These are phyloP conservation scores for Termitomyces sp. DNA, from an alignment of 768 basidiomycete species.

Conservation along the genomic window DNA sequence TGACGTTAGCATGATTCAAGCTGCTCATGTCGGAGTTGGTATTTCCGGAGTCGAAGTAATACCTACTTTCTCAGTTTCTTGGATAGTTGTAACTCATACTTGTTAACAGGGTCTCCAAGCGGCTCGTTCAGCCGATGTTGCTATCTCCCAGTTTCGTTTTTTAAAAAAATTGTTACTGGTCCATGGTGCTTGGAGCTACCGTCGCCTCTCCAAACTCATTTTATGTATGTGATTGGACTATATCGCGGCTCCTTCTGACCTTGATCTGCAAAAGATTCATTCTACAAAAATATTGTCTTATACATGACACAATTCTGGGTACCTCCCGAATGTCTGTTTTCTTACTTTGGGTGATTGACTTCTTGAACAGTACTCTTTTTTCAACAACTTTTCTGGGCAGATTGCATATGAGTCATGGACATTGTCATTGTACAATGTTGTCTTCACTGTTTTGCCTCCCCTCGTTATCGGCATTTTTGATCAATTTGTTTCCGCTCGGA, in stretches of 20 bases:
- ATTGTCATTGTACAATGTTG: constrained; percentile 91
- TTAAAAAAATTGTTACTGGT: constrained; percentile 93
- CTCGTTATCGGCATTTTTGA: constrained; percentile 98
- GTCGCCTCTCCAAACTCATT: constrained; percentile 89
- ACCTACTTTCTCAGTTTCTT: not conserved
- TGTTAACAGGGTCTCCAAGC: constrained; percentile 84
- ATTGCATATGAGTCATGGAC: constrained; percentile 99
- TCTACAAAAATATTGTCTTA: constrained; percentile 98
- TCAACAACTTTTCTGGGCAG: constrained; percentile 99
- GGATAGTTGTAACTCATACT: not conserved
- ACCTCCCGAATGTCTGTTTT: constrained; percentile 7
- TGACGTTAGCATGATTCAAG: constrained; percentile 99
- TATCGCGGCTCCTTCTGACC: constrained; percentile 2
- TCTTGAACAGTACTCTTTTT: constrained; percentile 82
- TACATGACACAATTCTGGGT: constrained; percentile 99
- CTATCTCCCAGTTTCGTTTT: constrained; percentile 96
- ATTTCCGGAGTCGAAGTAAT: constrained; percentile 93
- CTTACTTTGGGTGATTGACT: not conserved
- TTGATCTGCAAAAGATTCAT: constrained; percentile 59
- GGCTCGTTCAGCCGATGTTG: constrained; percentile 93
- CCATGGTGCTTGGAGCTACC: constrained; percentile 99
- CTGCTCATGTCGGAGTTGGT: constrained; percentile 95
- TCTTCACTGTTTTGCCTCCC: constrained; percentile 94
- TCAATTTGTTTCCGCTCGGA: constrained; percentile 95
- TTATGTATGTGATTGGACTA: constrained; percentile 60